Evolutionary conservation across 176 grass and related monocot species (phyloP).

Genomic region (Bolboschoenus planiculmis): DNA sequence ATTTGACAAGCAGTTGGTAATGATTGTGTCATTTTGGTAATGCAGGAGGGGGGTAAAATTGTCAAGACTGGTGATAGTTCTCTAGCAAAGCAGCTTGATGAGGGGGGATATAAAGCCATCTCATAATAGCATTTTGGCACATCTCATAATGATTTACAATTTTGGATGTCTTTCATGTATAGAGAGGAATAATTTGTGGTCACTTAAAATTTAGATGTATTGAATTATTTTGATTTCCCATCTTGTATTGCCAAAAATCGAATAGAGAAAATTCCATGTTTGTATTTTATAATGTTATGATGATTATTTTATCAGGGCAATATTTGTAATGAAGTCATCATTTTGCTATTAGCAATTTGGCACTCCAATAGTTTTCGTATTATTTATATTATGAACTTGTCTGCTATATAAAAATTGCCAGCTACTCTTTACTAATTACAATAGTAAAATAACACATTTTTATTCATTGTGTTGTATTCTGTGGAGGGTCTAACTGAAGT

Average conservation of each 20-base stretch:
- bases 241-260: background rate
- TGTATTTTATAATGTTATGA: no score
- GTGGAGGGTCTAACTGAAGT: background rate
- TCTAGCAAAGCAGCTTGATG: conserved; percentile 56
- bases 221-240: background rate
- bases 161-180: conserved; percentile 2
- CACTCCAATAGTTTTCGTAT: no score
- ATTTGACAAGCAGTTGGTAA: background rate
- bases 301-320: background rate
- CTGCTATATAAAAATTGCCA: no score
- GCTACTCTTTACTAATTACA: no score
- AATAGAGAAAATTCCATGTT: background rate
- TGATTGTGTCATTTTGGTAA: background rate
- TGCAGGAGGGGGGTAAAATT: conserved; percentile 74
- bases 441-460: no score
- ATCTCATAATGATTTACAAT: background rate
- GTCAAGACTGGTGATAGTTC: conserved; percentile 80
- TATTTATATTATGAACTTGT: no score
- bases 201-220: background rate
- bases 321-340: background rate
- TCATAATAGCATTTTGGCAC: background rate
- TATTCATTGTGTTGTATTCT: no score
- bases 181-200: conserved; percentile 1
- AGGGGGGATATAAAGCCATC: conserved; percentile 65
- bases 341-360: background rate